Base-by-base conservation (phyloP, 768 basidiomycete genomes). In the Myochromella boudieri region DNA sequence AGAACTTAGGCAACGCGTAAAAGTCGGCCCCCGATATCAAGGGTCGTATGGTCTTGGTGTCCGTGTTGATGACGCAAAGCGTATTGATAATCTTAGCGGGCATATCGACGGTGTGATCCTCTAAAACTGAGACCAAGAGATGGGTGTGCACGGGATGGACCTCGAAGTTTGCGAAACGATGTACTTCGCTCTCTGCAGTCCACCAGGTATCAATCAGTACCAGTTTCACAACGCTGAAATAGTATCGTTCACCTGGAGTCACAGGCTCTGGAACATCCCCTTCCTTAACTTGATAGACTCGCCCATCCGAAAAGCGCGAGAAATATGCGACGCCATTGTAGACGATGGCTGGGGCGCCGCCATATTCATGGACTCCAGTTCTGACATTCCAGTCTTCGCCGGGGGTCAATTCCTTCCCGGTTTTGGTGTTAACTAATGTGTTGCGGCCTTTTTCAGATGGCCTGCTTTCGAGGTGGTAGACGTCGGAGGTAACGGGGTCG, bases 11-110 rank as follows among this genome's bases (percentile, higher is more conserved):
- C 73, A 75, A 21, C 75, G 83, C 72, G 61, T 91, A 92, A 67
- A 91, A 91, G 58, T 90, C 87, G 4, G 80, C 79, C 4, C 84
- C 86, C 0, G 70, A 64, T 1, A 67, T 38, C 31, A 90, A 63
- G 4, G 75, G 63, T 6, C 68, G 61, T 1, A 85, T 60, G 0
- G 65, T 62, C 51, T 76, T 71, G 3, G 69, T 64, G 2, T 53
- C 46, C 0, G 74, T 72, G 60, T 85, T 68, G 54, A 91, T 74
- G 43, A 82, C 57, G 42, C 72, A 72, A 26, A 92, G 75, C 0
- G 71, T 72, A 46, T 76, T 90, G 21, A 77, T 68, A 15, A 87
- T 72, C 18, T 74, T 58, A 3, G 77, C 59, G 0, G 84, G 81
- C 2, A 57, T 63, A 31, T 72, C 74, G 33, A 64, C 57, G 0